Percentiles rank a stretch among this genome's conserved stretches.
Evolutionary conservation across 257 asterid species (phyloP).

Genomic region (Cruciata laevipes): DNA sequence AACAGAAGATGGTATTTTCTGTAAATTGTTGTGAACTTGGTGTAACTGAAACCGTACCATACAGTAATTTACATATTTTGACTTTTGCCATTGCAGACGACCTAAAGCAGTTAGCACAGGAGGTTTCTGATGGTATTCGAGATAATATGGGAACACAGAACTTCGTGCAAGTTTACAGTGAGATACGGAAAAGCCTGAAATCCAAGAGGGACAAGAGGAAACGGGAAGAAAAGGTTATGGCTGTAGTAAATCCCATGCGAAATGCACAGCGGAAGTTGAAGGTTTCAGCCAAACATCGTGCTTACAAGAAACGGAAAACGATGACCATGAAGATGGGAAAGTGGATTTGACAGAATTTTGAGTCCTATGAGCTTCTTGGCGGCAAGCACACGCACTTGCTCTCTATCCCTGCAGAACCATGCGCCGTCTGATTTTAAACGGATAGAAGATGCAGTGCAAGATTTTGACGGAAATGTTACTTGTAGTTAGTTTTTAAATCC

Average conservation of each 20-base stretch:
- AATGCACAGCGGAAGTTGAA: conserved; percentile 90
- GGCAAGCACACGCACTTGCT: no score
- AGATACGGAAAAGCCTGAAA: conserved; percentile 55
- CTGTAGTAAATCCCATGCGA: conserved; percentile 74
- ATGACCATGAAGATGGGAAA: conserved; percentile 67
- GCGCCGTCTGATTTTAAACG: neutral
- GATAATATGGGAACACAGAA: conserved; percentile 49
- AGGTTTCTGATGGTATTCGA: conserved; percentile 48
- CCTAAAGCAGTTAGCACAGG: conserved; percentile 61
- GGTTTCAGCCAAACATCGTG: conserved; percentile 63
- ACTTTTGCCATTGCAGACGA: conserved; percentile 41
- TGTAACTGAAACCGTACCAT: neutral
- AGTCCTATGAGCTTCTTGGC: neutral
- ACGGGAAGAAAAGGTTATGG: conserved; percentile 71
- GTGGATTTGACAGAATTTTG: conserved; percentile 37
- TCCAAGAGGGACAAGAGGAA: conserved; percentile 83
- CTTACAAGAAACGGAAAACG: conserved; percentile 77
- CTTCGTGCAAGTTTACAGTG: conserved; percentile 52
- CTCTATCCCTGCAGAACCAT: no score
- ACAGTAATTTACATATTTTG: neutral
- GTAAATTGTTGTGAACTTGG: neutral
- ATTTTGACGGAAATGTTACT: neutral
- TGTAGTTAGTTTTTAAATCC: neutral
- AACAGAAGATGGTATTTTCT: no score
- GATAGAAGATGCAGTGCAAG: neutral